Conservation (phyloP, 2,329 filamentous ascomycete species). For the Hymenotorrendiella dingleyae region DNA sequence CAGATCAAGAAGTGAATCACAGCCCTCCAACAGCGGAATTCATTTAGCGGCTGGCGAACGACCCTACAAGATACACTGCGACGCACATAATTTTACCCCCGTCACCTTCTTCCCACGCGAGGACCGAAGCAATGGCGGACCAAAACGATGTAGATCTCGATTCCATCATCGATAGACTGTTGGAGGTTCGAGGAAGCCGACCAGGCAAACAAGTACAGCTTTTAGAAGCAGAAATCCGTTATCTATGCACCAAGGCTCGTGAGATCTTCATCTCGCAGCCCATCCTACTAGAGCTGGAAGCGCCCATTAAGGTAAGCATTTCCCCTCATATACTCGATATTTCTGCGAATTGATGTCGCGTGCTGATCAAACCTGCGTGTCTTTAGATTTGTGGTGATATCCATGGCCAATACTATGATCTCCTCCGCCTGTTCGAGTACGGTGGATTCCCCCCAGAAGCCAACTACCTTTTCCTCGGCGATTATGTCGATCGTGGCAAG, state of each 20-base stretch:
- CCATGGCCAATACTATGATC: constrained; percentile 97
- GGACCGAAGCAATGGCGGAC: constrained; percentile 57
- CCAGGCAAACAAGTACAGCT: constrained; percentile 98
- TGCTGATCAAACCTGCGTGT: constrained; percentile 13
- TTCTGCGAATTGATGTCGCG: neutral
- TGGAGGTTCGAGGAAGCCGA: constrained; percentile 95
- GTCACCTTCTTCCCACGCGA: constrained; percentile 27
- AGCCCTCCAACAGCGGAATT: constrained; percentile 28
- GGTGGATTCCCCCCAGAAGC: constrained; percentile 97
- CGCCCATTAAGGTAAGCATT: constrained; percentile 87
- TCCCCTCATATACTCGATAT: neutral
- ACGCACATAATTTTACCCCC: constrained; percentile 25
- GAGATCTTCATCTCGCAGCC: constrained; percentile 99
- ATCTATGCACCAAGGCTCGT: constrained; percentile 94
- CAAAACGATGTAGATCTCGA: constrained; percentile 93
- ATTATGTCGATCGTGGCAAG: constrained; percentile 98
- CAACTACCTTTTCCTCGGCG: constrained; percentile 98
- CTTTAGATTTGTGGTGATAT: constrained; percentile 95
- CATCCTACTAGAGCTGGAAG: constrained; percentile 93
- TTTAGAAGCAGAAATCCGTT: constrained; percentile 92
- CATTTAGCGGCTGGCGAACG: constrained; percentile 12
- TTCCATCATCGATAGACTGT: constrained; percentile 96
- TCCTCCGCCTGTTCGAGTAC: constrained; percentile 95
- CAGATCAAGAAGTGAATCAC: constrained; percentile 29
- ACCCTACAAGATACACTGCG: constrained; percentile 20